phyloP scores from a whole-genome alignment of 306 rosid species.

The Lablab purpureus region DNA sequence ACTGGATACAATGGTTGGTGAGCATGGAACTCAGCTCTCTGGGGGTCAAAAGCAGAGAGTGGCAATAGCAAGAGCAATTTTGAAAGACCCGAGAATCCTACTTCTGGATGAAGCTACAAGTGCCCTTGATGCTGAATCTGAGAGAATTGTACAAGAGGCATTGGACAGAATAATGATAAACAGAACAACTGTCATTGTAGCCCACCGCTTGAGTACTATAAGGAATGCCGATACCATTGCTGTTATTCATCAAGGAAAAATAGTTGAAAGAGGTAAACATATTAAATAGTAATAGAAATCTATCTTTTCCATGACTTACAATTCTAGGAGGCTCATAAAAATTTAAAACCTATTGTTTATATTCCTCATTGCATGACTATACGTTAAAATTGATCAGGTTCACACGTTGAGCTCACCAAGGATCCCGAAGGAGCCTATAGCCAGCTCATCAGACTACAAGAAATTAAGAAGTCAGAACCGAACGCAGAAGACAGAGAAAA shows the following conservation, averaged over 20 bases:
- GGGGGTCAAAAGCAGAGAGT: slow-evolving; percentile 78
- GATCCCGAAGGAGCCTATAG: slow-evolving; percentile 73
- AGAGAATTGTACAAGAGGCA: slow-evolving; percentile 74
- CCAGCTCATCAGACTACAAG: slow-evolving; percentile 72
- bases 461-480: slow-evolving; percentile 47
- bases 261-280: slow-evolving; percentile 68
- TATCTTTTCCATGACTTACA: slow-evolving; percentile 6
- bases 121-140: slow-evolving; percentile 80
- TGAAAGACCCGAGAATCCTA: slow-evolving; percentile 73
- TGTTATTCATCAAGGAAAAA: slow-evolving; percentile 70
- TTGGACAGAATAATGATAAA: slow-evolving; percentile 67
- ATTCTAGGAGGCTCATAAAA: neutral
- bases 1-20: slow-evolving; percentile 74
- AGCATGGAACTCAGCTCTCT: slow-evolving; percentile 75
- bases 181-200: slow-evolving; percentile 74
- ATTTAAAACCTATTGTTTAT: neutral
- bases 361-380: slow-evolving; percentile 1
- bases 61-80: slow-evolving; percentile 80
- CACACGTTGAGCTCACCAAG: slow-evolving; percentile 63
- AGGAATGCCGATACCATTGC: slow-evolving; percentile 67
- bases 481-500: slow-evolving; percentile 48
- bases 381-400: slow-evolving; percentile 56
- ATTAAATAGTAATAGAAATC: neutral
- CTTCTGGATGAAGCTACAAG: slow-evolving; percentile 72
- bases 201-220: slow-evolving; percentile 76